A percentile compares a stretch with the other conserved stretches of the same genome.
Conservation (phyloP, 1,284 basidiomycete genomes). For the Sporisorium scitamineum region DNA sequence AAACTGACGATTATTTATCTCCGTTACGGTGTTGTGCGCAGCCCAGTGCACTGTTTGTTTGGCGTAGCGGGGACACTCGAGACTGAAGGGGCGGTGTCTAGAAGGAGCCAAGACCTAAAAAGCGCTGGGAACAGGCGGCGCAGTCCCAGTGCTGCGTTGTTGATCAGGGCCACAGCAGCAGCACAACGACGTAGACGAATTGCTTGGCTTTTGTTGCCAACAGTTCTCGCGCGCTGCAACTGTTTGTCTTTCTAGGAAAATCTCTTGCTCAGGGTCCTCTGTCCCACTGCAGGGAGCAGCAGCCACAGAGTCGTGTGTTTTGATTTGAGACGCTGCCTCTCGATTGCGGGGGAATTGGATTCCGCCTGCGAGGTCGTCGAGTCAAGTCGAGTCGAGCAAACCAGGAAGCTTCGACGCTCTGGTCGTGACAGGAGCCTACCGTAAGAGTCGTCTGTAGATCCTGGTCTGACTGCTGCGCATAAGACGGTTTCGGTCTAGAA, state of each 20-base stretch:
- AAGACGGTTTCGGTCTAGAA: background rate
- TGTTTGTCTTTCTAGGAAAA: background rate
- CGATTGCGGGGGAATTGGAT: slow-evolving; percentile 7
- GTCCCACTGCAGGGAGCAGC: background rate
- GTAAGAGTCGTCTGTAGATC: background rate
- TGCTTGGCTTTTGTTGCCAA: slow-evolving; percentile 8
- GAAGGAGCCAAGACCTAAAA: background rate
- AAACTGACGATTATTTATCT: no score
- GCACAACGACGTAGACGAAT: slow-evolving; percentile 9
- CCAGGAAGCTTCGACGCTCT: no score
- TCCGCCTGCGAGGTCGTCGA: background rate
- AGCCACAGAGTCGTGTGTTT: background rate
- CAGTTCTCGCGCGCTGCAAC: no score
- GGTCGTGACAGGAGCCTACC: background rate
- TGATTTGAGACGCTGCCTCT: background rate
- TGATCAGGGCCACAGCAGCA: background rate
- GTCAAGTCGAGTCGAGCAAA: no score
- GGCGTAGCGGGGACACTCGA: background rate
- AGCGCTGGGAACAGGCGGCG: no score
- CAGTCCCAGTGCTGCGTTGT: background rate
- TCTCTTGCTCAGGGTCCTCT: slow-evolving; percentile 7
- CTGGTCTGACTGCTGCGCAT: background rate
- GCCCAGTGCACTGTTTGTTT: background rate
- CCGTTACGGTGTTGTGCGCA: background rate
- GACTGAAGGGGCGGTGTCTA: background rate